Evolutionary conservation across 2,329 filamentous ascomycete species (phyloP), one percentile per base, ranked within the genome.

Genomic region (Amylocarpus encephaloides): DNA sequence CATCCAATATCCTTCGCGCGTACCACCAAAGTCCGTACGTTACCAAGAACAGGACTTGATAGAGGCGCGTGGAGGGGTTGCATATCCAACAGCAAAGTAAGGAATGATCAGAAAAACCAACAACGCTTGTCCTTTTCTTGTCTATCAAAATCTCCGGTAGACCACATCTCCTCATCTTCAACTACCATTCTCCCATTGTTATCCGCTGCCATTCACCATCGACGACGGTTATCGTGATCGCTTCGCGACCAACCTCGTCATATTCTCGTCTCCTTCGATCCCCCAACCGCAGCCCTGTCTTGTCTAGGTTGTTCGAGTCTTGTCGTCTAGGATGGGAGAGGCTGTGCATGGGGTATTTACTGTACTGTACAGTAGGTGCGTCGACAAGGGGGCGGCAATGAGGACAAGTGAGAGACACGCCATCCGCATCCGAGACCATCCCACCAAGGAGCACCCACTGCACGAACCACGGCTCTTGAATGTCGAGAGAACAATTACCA

Each of bases 341-440:
- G 38, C 38, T 16, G 38, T 40, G 38, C 38, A 40, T 40, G 38
- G 38, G 38, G 38, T 40, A 40, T 40, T 40, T 40, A 34, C 32
- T 34, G 32, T 34, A 34, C 32, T 9, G 32, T 34, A 34, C 32
- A 9, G 32, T 34, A 40, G n/a, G 38, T 40, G 16, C 38, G 19
- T 40, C 38, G 18, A 16, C 38, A 16, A 19, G 38, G 38, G 18
- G 38, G n/a, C n/a, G 16, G 19, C 38, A 40, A 40, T n/a, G 38
- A 7, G 38, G 13, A 19, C 5, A 40, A 40, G 13, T 16, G 34
- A 15, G 38, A 19, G 22, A 26, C 22, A 26, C 22, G 22, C 22
- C 22, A 26, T 26, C 38, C n/a, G 16, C n/a, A 16, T 36, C 12
- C 5, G 34, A 10, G 3, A 16, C 34, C 34, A 26, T 26, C 22